Percentiles rank a stretch among this genome's conserved stretches.
Evolutionary conservation across 2,329 filamentous ascomycete genomes (phyloP).

Genomic region (Talaromyces sp.): DNA sequence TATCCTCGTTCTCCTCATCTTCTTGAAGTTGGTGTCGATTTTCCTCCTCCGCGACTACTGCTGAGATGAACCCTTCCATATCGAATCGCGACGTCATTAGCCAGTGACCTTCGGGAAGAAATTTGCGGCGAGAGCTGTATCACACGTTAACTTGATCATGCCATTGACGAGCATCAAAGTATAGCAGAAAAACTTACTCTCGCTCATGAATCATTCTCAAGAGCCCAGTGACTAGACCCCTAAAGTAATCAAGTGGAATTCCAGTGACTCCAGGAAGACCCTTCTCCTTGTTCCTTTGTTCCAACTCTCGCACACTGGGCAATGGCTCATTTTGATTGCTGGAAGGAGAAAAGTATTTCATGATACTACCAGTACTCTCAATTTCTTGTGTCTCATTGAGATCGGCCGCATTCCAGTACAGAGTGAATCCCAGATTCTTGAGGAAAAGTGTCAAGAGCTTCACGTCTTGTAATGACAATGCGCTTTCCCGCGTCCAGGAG

Average conservation of each 20-base stretch:
- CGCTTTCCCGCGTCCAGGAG: constrained; percentile 59
- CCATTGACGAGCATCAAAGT: neutral
- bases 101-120: constrained; percentile 83
- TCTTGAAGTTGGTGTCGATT: constrained; percentile 66
- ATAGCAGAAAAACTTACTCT: constrained; percentile 50
- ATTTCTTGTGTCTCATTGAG: constrained; percentile 46
- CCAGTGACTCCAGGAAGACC: constrained; percentile 63
- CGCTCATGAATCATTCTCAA: constrained; percentile 88
- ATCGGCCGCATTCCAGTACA: constrained; percentile 79
- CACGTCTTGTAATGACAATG: constrained; percentile 68
- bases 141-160: neutral
- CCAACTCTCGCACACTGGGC: constrained; percentile 33
- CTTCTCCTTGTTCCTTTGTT: constrained; percentile 40
- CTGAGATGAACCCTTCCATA: constrained; percentile 80
- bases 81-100: constrained; percentile 86
- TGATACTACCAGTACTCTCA: constrained; percentile 42
- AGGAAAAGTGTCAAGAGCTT: constrained; percentile 75
- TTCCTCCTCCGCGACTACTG: constrained; percentile 85
- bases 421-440: constrained; percentile 83
- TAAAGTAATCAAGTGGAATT: constrained; percentile 73
- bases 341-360: constrained; percentile 44
- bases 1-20: constrained; percentile 55
- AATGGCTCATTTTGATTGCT: constrained; percentile 23
- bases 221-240: constrained; percentile 73
- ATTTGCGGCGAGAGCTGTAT: constrained; percentile 68